Percentiles rank a stretch among this genome's conserved stretches.
Conservation (phyloP, 106 monocot species). For the Dendrobium catenatum region DNA sequence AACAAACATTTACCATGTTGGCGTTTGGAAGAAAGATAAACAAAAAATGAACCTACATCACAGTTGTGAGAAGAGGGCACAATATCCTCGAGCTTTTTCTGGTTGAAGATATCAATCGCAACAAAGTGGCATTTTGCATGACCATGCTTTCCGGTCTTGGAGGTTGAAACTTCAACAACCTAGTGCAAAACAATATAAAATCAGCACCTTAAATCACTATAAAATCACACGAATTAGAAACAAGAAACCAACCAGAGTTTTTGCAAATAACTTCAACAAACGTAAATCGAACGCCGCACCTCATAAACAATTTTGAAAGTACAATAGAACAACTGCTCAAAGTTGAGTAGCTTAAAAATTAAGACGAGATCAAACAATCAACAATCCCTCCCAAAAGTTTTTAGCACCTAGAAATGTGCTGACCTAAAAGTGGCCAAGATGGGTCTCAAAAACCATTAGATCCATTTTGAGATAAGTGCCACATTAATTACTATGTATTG, state of each 20-base stretch:
- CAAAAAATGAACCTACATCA: conserved; percentile 10
- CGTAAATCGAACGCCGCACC: not conserved
- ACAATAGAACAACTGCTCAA: no score
- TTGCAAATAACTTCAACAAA: not conserved
- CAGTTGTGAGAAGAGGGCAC: conserved; percentile 36
- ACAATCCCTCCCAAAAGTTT: no score
- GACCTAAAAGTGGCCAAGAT: no score
- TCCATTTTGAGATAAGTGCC: no score
- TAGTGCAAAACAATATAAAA: not conserved
- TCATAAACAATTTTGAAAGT: not conserved
- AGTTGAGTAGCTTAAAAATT: no score
- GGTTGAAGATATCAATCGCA: conserved; percentile 27
- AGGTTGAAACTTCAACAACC: conserved; percentile 33
- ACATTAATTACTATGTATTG: no score
- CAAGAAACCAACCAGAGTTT: not conserved
- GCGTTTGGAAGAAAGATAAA: not conserved
- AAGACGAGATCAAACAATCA: no score
- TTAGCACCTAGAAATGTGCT: no score
- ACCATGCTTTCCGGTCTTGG: conserved; percentile 29
- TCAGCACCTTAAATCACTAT: not conserved
- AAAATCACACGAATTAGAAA: not conserved
- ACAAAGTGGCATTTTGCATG: conserved; percentile 39
- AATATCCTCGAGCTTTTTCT: conserved; percentile 33
- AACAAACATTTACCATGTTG: no score
- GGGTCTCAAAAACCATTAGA: no score